Base-by-base conservation (phyloP, 139 green algal genomes). In the Haematococcus lacustris region DNA sequence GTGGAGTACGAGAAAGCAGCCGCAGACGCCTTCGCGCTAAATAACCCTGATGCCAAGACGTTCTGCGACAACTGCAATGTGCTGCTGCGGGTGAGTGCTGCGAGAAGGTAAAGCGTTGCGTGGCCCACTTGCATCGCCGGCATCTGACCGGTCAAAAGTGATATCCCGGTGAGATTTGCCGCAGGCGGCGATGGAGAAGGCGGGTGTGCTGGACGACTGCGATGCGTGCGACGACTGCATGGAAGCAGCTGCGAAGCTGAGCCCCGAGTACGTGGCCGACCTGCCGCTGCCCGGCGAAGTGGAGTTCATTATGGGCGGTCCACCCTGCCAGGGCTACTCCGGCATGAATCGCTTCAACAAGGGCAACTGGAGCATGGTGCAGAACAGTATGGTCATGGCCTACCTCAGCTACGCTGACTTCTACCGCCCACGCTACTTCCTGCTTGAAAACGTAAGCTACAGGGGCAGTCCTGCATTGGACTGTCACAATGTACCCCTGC, bases 341-440 rank as follows among this genome's bases (percentile, higher is more conserved):
- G 94, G 94, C 75, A 98, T 98, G 94, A 98, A 98, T 80, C 86
- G 93, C 40, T 98, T 98, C 88, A 98, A 98, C 88, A 93, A 96
- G 86, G 84, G 93, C 79, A 92, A 92, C 78, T 98, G 94, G 94
- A 91, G 79, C 63, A 91, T 94, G 81, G 90, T 98, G 71, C 93
- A 98, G 85, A 98, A 97, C 89, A 88, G 79, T 71, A 98, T 98
- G 93, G 92, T 97, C 21, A 96, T 98, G 88, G 80, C 89, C 6
- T 98, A 92, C 80, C 81, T 98, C 33, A 94, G 85, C 21, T 98
- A 89, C 77, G 84, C 81, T 41, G 94, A 98, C 83, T 95, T 96
- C 73, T 96, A 97, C 84, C 85, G 93, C 21, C 93, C 93, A 2
- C 83, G 89, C 66, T 98, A 92, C 82, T 98, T 97, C 84, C 83